Evolutionary conservation across 805 yeast genomes (phyloP), one percentile per base, ranked within the genome.

Genomic region (Wickerhamiella brachini): DNA sequence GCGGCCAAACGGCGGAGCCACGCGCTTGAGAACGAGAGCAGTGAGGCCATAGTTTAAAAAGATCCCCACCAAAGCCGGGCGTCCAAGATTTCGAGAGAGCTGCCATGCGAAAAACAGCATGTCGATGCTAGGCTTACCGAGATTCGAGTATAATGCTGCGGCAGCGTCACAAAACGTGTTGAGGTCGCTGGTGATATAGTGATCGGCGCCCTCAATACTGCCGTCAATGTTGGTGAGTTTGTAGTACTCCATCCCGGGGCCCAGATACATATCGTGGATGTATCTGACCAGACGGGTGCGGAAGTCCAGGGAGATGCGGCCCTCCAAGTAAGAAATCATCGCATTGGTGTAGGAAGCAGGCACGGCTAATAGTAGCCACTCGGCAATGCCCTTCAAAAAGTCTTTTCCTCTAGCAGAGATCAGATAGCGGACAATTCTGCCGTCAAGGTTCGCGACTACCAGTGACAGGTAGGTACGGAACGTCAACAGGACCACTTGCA

Each of bases 271-370:
- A 62, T 89, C 97, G 67, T 89, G 96, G 58, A 89, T 78, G 65
- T 89, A 89, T 58, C 96, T 77, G 38, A 83, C 79, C 59, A 89
- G 71, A 56, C 81, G 81, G 1, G 93, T 82, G 71, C 97, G 78
- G 71, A 89, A 89, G 59, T 85, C 85, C 50, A 87, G 72, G 12
- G 95, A 79, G 53, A 89, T 69, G 58, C 85, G 75, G 60, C 81
- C 78, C 50, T 88, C 85, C 58, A 89, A 68, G 60, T 77, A 85
- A 62, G 83, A 85, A 62, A 89, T 89, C 52, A 90, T 88, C 47
- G 95, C 83, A 66, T 89, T 89, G 31, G 95, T 84, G 65, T 86
- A 89, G 2, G 93, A 81, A 0, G 96, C 95, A 1, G 97, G 97
- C 55, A 89, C 79, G 0, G 96, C 96, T 62, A 89, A 80, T 53